Evolutionary conservation across 1,284 basidiomycete genomes (phyloP), one percentile per base, ranked within the genome.

Genomic region (Grifola frondosa): DNA sequence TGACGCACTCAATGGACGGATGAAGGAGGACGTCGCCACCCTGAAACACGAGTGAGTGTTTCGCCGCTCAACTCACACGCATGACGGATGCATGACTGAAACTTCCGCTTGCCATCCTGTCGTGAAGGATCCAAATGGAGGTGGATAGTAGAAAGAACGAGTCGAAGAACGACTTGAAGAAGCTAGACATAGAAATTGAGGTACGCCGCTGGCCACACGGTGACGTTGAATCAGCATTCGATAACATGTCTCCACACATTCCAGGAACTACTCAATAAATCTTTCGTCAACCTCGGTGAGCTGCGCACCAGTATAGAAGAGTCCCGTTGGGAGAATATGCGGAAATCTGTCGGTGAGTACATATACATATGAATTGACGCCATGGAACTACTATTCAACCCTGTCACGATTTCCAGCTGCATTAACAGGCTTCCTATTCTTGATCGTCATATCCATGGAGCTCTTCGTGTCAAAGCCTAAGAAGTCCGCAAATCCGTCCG

Each of bases 111-210:
- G 19, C 6, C 19, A 23, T 33, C 37, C 29, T 13, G 36, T 37
- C 45, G 30, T 40, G 7, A 47, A 91, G 90, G 59, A 89, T 96
- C 45, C 93, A 98, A 64, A 92, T 99, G 78, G 96, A 99, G 46
- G 77, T 98, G 56, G 94, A 97, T 62, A 93, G 84, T 52, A 78
- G 95, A 46, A 98, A 96, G 70, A 90, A 88, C 54, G 97, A 99
- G 63, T 81, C 87, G n/a, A 89, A 86, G 61, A 78, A 85, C 11
- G 93, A 97, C 45, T 66, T 91, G 54, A 97, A 97, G 68, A 77
- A 78, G 32, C 83, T 88, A 56, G 94, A 96, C 57, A 88, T 97
- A 46, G 74, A 77, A 23, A 91, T 97, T 43, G 94, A 98, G 79
- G 95, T 91, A 31, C 34, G 71, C 36, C 23, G 32, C n/a, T 23